phyloP scores from a whole-genome alignment of 169 alveolate species.

The Babesia bovis region DNA sequence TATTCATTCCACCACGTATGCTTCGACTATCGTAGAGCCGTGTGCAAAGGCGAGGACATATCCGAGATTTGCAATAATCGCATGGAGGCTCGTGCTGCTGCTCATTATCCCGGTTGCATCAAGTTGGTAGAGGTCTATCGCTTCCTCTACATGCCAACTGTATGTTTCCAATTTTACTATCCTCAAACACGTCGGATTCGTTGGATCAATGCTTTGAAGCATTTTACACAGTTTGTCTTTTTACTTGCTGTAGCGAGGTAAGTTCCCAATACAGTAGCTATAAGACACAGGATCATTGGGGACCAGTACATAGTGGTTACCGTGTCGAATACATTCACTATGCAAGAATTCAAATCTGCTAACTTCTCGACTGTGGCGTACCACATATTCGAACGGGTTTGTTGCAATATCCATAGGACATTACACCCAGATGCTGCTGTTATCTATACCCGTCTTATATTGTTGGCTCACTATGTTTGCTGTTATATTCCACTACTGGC shows the following conservation, averaged over 20 bases:
- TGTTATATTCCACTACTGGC: conserved; percentile 89
- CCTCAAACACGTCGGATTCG: conserved; percentile 81
- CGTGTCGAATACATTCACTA: conserved; percentile 84
- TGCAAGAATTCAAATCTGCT: conserved; percentile 80
- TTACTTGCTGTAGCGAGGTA: conserved; percentile 72
- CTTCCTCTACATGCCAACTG: conserved; percentile 88
- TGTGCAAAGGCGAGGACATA: conserved; percentile 57
- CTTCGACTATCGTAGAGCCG: conserved; percentile 83
- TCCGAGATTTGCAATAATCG: conserved; percentile 54
- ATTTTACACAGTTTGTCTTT: conserved; percentile 69
- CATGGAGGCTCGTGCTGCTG: conserved; percentile 78
- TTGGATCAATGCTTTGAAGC: conserved; percentile 73
- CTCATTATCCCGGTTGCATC: conserved; percentile 84
- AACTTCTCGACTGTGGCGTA: conserved; percentile 52
- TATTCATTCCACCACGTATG: conserved; percentile 90
- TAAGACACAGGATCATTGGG: conserved; percentile 72
- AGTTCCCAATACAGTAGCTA: background rate
- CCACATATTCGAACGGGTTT: conserved; percentile 66
- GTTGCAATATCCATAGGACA: background rate
- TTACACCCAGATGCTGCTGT: conserved; percentile 75
- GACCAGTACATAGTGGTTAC: conserved; percentile 87
- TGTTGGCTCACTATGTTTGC: conserved; percentile 91
- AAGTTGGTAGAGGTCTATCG: conserved; percentile 78
- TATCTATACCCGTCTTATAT: conserved; percentile 89
- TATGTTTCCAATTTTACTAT: conserved; percentile 87